Evolutionary conservation across 768 basidiomycete genomes (phyloP).

Genomic region (Phallus indusiatus): DNA sequence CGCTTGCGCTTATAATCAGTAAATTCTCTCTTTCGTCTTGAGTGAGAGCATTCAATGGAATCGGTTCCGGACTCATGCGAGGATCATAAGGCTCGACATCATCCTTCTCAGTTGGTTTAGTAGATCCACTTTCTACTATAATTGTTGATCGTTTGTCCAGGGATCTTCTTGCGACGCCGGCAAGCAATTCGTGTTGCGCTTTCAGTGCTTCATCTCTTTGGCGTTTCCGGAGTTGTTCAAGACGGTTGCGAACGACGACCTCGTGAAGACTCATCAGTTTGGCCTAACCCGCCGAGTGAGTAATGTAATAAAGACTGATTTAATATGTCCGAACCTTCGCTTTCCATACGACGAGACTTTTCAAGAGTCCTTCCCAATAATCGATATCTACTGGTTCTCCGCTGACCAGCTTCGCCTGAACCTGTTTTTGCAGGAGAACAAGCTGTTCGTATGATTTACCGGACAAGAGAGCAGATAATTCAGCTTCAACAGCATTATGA

Average conservation of each 20-base stretch:
- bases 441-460: constrained; percentile 86
- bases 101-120: constrained; percentile 32
- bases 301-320: not conserved
- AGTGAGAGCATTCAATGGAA: constrained; percentile 61
- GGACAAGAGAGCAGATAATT: constrained; percentile 70
- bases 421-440: constrained; percentile 68
- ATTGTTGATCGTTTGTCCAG: constrained; percentile 22
- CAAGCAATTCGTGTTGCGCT: constrained; percentile 83
- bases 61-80: constrained; percentile 74
- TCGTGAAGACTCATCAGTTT: constrained; percentile 90
- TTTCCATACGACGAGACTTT: constrained; percentile 93
- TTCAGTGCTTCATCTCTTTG: constrained; percentile 94
- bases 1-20: constrained; percentile 60
- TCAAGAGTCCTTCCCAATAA: constrained; percentile 92
- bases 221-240: constrained; percentile 91
- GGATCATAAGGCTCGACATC: constrained; percentile 74
- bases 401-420: constrained; percentile 80
- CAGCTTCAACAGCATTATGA: constrained; percentile 73
- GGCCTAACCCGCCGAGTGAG: constrained; percentile 40
- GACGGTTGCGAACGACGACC: constrained; percentile 89
- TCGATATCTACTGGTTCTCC: constrained; percentile 95
- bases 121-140: constrained; percentile 29
- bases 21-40: constrained; percentile 68
- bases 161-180: constrained; percentile 61
- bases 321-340: constrained; percentile 57